Evolutionary conservation across 129 eudicot species (phyloP).

Genomic region (Kitagawia praeruptora): DNA sequence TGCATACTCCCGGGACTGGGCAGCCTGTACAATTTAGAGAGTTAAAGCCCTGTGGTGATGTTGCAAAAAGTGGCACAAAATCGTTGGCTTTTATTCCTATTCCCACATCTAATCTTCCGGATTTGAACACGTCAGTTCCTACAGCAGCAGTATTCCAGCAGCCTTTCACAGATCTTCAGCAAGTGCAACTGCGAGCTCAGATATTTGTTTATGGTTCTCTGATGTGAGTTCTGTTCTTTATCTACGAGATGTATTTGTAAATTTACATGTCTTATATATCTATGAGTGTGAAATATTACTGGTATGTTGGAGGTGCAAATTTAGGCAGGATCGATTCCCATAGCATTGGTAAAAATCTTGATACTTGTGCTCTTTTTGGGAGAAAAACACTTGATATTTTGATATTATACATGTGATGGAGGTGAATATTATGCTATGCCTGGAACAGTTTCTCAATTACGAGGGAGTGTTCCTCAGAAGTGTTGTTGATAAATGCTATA

Average conservation of each 20-base stretch:
- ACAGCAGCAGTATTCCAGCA: conserved; percentile 40
- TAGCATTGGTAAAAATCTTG: background rate
- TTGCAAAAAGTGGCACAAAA: conserved; percentile 29
- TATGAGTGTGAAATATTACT: background rate
- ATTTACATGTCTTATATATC: background rate
- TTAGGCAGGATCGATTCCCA: background rate
- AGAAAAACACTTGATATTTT: background rate
- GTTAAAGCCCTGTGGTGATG: conserved; percentile 20
- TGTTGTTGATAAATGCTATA: background rate
- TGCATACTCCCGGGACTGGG: conserved; percentile 1
- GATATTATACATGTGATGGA: background rate
- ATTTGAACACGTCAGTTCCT: conserved; percentile 47
- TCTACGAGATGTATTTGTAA: background rate
- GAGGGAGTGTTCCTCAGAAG: background rate
- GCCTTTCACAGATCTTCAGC: conserved; percentile 85
- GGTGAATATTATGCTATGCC: background rate
- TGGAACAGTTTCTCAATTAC: background rate
- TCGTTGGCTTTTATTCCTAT: conserved; percentile 25
- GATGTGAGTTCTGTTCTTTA: conserved; percentile 45
- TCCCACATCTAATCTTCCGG: conserved; percentile 46
- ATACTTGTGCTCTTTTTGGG: background rate
- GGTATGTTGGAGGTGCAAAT: background rate
- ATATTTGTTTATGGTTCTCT: conserved; percentile 93
- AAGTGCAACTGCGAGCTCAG: conserved; percentile 93
- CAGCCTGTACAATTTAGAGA: conserved; percentile 5